Percentiles rank a stretch among this genome's conserved stretches.
These are phyloP conservation scores for Phytophthora fragariae DNA, from an alignment of 352 stramenopile genomes.

Conservation along the genomic window DNA sequence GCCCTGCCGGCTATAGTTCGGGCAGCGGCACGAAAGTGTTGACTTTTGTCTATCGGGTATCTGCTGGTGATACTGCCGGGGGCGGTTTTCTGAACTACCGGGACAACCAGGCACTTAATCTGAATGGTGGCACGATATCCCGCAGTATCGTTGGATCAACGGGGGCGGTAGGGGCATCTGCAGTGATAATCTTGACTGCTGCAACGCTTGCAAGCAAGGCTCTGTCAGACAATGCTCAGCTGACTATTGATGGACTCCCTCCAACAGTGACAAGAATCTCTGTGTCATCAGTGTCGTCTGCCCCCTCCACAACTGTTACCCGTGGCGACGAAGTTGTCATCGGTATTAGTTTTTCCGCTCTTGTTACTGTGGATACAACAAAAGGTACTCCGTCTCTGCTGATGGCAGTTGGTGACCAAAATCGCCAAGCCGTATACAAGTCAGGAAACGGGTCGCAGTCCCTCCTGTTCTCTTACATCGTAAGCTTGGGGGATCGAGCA, in stretches of 20 bases:
- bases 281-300: constrained; percentile 47
- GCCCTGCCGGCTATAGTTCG: constrained; percentile 65
- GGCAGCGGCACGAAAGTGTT: constrained; percentile 70
- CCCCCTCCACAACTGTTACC: constrained; percentile 48
- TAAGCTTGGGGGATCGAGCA: constrained; percentile 67
- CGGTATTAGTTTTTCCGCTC: constrained; percentile 68
- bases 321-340: constrained; percentile 59
- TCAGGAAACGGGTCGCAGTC: constrained; percentile 59
- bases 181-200: constrained; percentile 48
- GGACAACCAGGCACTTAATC: constrained; percentile 58
- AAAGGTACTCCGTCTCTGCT: constrained; percentile 64
- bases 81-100: constrained; percentile 73
- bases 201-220: constrained; percentile 48
- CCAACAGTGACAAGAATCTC: constrained; percentile 54
- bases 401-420: constrained; percentile 64
- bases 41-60: constrained; percentile 79
- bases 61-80: constrained; percentile 63
- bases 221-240: constrained; percentile 57
- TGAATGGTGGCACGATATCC: constrained; percentile 76
- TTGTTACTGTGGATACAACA: constrained; percentile 63
- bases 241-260: constrained; percentile 62
- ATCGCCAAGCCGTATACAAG: constrained; percentile 69
- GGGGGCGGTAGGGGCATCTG: constrained; percentile 14
- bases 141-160: constrained; percentile 33
- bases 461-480: constrained; percentile 72